Percentiles rank a stretch among this genome's conserved stretches.
These are phyloP conservation scores for Corniculantispora saksenae DNA, from an alignment of 2,329 filamentous ascomycete species.

Conservation along the genomic window DNA sequence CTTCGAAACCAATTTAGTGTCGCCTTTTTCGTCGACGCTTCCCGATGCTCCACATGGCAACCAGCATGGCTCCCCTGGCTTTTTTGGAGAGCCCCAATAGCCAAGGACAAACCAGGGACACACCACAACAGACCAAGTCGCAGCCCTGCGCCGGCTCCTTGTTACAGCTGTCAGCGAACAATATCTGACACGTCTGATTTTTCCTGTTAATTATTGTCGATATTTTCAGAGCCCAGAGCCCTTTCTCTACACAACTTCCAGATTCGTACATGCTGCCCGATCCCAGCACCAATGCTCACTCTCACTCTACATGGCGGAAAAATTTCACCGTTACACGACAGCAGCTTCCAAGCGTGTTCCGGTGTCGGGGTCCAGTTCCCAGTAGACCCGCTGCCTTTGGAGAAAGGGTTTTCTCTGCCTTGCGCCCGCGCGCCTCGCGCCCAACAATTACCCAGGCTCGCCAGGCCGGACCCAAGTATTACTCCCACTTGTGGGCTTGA, in stretches of 20 bases:
- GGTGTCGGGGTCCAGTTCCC: conserved; percentile 12
- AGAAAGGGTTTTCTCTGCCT: neutral
- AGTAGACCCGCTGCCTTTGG: conserved; percentile 12
- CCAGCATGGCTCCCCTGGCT: conserved; percentile 11
- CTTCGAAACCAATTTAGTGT: conserved; percentile 5
- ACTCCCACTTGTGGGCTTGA: neutral
- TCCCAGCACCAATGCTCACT: neutral
- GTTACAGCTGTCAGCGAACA: too few species aligned
- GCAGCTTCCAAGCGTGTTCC: neutral
- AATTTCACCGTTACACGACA: neutral
- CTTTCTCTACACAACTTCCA: neutral
- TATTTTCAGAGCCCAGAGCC: neutral
- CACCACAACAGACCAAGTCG: neutral
- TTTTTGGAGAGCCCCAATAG: neutral
- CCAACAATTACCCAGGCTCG: conserved; percentile 3
- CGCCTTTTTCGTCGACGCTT: neutral
- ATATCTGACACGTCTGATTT: neutral
- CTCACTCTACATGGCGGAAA: neutral
- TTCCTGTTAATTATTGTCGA: neutral
- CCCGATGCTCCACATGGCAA: conserved; percentile 7
- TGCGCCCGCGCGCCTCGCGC: neutral
- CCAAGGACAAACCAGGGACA: neutral
- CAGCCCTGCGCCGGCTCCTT: neutral
- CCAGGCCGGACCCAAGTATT: neutral
- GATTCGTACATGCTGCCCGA: neutral